phyloP scores from a whole-genome alignment of 2,329 filamentous ascomycete genomes.

The Venturia carpophila region DNA sequence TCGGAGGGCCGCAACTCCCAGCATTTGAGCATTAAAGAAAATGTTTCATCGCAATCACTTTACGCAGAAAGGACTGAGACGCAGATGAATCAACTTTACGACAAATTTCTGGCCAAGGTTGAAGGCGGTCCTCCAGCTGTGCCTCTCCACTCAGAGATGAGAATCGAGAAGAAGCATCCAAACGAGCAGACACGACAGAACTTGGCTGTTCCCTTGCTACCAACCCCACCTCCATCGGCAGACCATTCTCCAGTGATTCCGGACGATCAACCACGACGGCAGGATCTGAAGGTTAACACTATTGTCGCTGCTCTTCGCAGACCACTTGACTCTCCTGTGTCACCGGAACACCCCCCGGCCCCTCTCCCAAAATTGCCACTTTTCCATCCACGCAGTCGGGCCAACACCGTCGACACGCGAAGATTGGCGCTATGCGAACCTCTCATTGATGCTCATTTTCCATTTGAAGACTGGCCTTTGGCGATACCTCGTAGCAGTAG shows the following conservation, averaged over 20 bases:
- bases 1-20: constrained; percentile 3
- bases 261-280: not conserved
- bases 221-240: constrained; percentile 14
- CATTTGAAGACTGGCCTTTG: not conserved
- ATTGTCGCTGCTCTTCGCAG: constrained; percentile 13
- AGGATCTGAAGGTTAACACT: constrained; percentile 8
- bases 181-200: not conserved
- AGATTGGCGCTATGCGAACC: not conserved
- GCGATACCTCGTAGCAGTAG: constrained; percentile 9
- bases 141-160: not conserved
- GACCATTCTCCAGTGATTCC: constrained; percentile 4
- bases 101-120: not conserved
- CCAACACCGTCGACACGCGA: not conserved
- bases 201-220: not conserved
- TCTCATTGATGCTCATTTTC: not conserved
- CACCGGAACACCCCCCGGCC: not conserved
- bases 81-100: constrained; percentile 9
- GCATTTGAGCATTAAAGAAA: not conserved
- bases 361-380: constrained; percentile 9
- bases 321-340: constrained; percentile 9
- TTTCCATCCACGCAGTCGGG: not conserved
- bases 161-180: not conserved
- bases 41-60: not conserved
- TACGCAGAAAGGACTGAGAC: not conserved
- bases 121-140: constrained; percentile 5